These are phyloP conservation scores for Gomphus sp. DNA, from an alignment of 1,284 basidiomycete genomes.

Conservation along the genomic window DNA sequence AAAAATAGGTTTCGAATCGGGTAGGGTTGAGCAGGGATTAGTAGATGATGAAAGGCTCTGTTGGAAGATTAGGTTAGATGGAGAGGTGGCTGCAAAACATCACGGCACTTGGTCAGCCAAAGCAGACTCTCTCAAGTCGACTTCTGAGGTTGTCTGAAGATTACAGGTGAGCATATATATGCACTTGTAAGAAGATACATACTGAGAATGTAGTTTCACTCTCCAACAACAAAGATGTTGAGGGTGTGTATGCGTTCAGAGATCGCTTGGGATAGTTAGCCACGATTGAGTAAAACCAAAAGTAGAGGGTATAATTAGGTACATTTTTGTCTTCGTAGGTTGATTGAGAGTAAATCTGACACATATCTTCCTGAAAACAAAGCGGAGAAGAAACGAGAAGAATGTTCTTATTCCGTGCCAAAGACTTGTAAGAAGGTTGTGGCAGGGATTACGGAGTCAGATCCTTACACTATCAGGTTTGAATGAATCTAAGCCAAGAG, in stretches of 20 bases:
- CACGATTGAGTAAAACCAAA: background rate
- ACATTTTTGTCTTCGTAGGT: background rate
- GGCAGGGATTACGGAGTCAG: background rate
- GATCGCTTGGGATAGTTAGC: background rate
- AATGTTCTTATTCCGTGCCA: background rate
- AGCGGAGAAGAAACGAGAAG: background rate
- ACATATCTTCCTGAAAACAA: background rate
- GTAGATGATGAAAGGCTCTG: background rate
- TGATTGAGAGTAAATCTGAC: background rate
- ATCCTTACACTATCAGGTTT: background rate
- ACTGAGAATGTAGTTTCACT: background rate
- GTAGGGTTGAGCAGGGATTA: background rate
- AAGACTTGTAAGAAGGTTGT: background rate
- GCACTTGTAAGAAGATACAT: background rate
- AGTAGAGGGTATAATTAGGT: background rate
- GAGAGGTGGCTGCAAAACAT: background rate
- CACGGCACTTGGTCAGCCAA: background rate
- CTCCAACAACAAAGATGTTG: background rate
- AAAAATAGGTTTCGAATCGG: background rate
- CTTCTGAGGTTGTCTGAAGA: background rate
- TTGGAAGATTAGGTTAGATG: background rate
- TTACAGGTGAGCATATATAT: background rate
- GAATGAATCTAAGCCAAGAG: background rate
- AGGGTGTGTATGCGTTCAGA: background rate
- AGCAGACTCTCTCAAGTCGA: background rate